Evolutionary conservation across 2,329 filamentous ascomycete genomes (phyloP), one percentile per base, ranked within the genome.

Genomic region (Diaporthe eres): DNA sequence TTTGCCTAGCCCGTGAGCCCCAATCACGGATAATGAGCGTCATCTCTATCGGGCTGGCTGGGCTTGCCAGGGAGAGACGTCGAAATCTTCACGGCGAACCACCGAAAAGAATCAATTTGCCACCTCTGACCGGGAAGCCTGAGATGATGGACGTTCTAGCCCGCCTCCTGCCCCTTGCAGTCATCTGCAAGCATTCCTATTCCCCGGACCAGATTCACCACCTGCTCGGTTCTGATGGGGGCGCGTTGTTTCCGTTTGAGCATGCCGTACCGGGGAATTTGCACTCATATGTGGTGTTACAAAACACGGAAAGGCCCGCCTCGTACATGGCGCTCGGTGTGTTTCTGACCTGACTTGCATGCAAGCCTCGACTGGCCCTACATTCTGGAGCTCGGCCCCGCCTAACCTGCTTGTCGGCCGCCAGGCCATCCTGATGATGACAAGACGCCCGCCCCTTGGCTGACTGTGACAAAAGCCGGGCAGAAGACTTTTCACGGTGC

Each of bases 41-140:
- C 49, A 70, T 70, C 34, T 55, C 22, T 17, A 3, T 31, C 25
- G 34, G 65, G 47, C 49, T 37, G 63, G 28, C 44, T n/a, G 34
- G 65, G 47, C 49, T 37, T 47, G 28, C 44, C 47, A 28, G 47
- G 65, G 65, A 19, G 61, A 49, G 15, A 25, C 34, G 65, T 28
- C n/a, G 8, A 70, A 39, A 55, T 70, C 34, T 70, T 42, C n/a
- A 55, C n/a, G 44, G 49, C 25, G 49, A 42, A 42, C 31, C 47
- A 55, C 65, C 65, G 65, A 55, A 70, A 70, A 42, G 49, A 34
- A 55, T 55, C 65, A 70, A 28, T 70, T 70, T 70, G 65, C 65
- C 47, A 70, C 65, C 28, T 68, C 22, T 34, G 65, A 42, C 31
- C 22, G 65, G 47, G 47, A 53, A 47, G 44, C 47, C 15, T 53